Evolutionary conservation across 2,329 filamentous ascomycete species (phyloP).

Genomic region (Cladosporium sp.): DNA sequence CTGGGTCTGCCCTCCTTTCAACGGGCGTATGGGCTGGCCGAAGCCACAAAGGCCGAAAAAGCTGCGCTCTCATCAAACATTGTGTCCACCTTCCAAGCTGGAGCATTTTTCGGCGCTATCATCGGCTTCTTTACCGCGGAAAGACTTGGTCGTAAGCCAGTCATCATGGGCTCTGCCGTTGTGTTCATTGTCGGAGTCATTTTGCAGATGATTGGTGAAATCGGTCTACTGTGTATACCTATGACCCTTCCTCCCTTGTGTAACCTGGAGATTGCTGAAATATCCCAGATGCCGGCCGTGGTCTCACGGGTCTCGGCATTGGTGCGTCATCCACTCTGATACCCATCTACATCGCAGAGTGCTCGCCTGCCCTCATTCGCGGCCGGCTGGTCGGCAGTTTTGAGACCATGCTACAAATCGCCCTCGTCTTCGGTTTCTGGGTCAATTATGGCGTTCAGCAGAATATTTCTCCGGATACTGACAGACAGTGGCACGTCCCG

Average conservation of each 20-base stretch:
- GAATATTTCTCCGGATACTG: slow-evolving; percentile 20
- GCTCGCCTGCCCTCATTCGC: slow-evolving; percentile 31
- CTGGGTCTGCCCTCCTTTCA: slow-evolving; percentile 62
- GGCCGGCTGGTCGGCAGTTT: slow-evolving; percentile 32
- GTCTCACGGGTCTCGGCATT: slow-evolving; percentile 31
- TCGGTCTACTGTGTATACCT: too few species aligned
- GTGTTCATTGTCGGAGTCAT: slow-evolving; percentile 64
- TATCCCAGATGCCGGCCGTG: slow-evolving; percentile 36
- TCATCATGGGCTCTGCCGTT: too few species aligned
- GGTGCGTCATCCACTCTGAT: slow-evolving; percentile 29
- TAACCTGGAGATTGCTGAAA: too few species aligned
- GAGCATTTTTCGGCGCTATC: slow-evolving; percentile 60
- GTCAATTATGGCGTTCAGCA: slow-evolving; percentile 33
- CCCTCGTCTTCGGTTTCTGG: slow-evolving; percentile 34
- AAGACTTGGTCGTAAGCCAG: slow-evolving; percentile 61
- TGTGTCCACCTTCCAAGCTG: slow-evolving; percentile 63
- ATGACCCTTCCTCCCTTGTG: too few species aligned
- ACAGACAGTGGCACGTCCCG: slow-evolving; percentile 25
- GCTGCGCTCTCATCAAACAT: slow-evolving; percentile 50
- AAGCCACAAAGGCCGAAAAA: slow-evolving; percentile 8
- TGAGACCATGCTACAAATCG: slow-evolving; percentile 30
- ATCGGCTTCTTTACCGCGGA: slow-evolving; percentile 46
- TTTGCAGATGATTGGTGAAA: too few species aligned
- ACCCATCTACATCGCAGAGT: slow-evolving; percentile 33
- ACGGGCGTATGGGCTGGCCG: slow-evolving; percentile 61